These are phyloP conservation scores for Globisporangium uncinulatum DNA, from an alignment of 352 stramenopile genomes.

Conservation along the genomic window DNA sequence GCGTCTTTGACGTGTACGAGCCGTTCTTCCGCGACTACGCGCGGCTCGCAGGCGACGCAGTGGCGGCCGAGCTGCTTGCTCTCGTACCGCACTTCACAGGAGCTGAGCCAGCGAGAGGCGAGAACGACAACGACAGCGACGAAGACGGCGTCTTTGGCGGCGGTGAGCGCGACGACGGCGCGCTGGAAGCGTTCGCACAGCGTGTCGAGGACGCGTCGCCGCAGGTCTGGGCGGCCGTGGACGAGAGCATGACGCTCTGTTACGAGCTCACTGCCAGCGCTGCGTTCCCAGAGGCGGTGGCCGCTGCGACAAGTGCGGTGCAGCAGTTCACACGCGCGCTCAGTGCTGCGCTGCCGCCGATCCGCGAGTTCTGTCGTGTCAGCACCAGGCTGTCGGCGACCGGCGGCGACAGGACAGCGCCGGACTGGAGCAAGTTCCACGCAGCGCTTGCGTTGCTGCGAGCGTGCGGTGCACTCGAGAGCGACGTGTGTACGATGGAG, in stretches of 20 bases:
- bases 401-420: constrained; percentile 6
- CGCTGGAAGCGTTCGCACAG: constrained; percentile 52
- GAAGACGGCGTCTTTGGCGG: constrained; percentile 23
- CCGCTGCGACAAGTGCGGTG: constrained; percentile 31
- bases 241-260: constrained; percentile 48
- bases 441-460: constrained; percentile 54
- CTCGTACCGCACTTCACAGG: constrained; percentile 34
- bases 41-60: constrained; percentile 27
- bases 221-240: constrained; percentile 31
- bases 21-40: constrained; percentile 53
- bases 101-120: not conserved
- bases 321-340: constrained; percentile 44
- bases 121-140: constrained; percentile 7
- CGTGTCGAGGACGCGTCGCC: constrained; percentile 48
- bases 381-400: not conserved
- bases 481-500: constrained; percentile 39
- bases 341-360: constrained; percentile 27
- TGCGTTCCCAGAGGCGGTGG: constrained; percentile 52
- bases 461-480: constrained; percentile 48
- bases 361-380: constrained; percentile 30
- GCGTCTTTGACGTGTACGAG: constrained; percentile 50
- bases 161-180: constrained; percentile 14
- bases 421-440: constrained; percentile 75
- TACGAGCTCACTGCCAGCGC: constrained; percentile 53
- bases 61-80: constrained; percentile 32